phyloP scores from a whole-genome alignment of 2,329 filamentous ascomycete genomes.

The Lachnellula occidentalis region DNA sequence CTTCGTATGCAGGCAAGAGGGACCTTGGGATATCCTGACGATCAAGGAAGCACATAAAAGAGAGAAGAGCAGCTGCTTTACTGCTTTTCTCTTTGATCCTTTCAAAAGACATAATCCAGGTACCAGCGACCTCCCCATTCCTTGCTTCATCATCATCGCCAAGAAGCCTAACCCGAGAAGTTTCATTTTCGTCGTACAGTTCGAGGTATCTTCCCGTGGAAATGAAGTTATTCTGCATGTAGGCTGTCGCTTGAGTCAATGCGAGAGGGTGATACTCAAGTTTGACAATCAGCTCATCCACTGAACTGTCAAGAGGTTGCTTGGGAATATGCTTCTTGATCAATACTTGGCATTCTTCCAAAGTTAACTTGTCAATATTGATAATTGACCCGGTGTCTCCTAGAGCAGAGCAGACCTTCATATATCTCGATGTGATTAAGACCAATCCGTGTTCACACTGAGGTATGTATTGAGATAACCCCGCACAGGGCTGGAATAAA shows the following conservation, averaged over 20 bases:
- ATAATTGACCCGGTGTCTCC: neutral
- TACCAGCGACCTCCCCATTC: neutral
- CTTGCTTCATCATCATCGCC: neutral
- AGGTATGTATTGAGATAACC: neutral
- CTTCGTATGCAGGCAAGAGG: conserved; percentile 1
- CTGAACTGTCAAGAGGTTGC: neutral
- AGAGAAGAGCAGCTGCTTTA: conserved; percentile 3
- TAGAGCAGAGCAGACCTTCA: neutral
- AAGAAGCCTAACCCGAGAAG: neutral
- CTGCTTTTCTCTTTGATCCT: neutral
- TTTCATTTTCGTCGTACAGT: neutral
- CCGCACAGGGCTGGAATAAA: neutral
- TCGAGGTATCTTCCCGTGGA: conserved; percentile 5
- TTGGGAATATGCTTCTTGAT: neutral
- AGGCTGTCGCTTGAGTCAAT: conserved; percentile 14
- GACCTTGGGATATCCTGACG: neutral
- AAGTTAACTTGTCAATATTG: neutral
- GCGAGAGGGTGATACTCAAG: conserved; percentile 13
- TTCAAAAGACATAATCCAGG: conserved; percentile 8
- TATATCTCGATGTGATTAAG: neutral
- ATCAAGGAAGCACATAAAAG: conserved; percentile 5
- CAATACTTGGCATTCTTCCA: neutral
- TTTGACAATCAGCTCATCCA: conserved; percentile 1
- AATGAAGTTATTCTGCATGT: conserved; percentile 4
- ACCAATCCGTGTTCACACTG: neutral